phyloP scores from a whole-genome alignment of 2,329 filamentous ascomycete species.

The Nemania abortiva region DNA sequence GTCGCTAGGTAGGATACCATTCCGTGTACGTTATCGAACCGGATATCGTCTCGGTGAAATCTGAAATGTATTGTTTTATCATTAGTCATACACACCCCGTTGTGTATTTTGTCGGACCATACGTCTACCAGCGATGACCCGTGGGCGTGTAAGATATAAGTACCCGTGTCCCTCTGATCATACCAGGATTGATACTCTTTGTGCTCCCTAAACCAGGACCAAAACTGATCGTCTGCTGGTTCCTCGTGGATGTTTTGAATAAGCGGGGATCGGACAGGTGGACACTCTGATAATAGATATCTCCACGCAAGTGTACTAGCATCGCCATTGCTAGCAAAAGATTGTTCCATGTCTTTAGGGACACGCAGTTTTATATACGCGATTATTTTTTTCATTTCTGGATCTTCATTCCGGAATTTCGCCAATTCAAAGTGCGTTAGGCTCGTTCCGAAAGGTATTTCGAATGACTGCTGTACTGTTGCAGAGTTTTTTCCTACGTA shows the following conservation, averaged over 20 bases:
- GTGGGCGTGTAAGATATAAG: constrained; percentile 1
- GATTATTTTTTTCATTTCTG: too few species aligned
- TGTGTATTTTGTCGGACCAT: constrained; percentile 16
- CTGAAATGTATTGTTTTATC: not conserved
- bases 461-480: constrained; percentile 7
- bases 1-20: constrained; percentile 14
- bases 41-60: constrained; percentile 10
- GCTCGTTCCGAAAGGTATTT: not conserved
- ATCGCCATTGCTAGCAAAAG: too few species aligned
- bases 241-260: not conserved
- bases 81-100: not conserved
- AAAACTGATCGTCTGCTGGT: not conserved
- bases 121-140: constrained; percentile 1
- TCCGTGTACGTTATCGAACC: constrained; percentile 12
- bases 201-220: constrained; percentile 4
- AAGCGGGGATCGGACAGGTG: not conserved
- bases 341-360: too few species aligned
- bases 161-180: not conserved
- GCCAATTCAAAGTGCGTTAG: too few species aligned
- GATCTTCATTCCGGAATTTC: too few species aligned
- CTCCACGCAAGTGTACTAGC: too few species aligned
- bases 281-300: constrained; percentile 14
- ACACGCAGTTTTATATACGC: too few species aligned
- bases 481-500: not conserved
- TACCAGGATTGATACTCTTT: constrained; percentile 2